These are phyloP conservation scores for Babesia bovis DNA, from an alignment of 169 alveolate species.

Conservation along the genomic window DNA sequence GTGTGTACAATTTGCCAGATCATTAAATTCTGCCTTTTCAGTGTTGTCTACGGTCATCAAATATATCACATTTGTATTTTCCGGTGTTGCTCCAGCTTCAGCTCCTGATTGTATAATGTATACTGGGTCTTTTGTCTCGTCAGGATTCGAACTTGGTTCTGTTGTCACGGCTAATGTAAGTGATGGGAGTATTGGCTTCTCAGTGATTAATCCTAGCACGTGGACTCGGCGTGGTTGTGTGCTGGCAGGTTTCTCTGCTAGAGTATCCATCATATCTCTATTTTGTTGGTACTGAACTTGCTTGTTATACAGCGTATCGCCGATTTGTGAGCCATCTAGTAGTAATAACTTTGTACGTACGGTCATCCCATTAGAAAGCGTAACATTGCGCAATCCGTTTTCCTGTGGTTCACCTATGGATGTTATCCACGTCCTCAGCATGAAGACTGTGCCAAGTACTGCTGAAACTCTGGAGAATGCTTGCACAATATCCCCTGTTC, in stretches of 20 bases:
- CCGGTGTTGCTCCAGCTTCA: conserved; percentile 44
- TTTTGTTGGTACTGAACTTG: background rate
- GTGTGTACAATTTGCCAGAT: conserved; percentile 10
- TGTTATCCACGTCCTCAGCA: conserved; percentile 34
- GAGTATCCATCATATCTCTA: background rate
- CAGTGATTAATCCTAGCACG: conserved; percentile 19
- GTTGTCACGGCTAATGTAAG: conserved; percentile 22
- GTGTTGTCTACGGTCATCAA: conserved; percentile 13
- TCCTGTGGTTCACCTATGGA: background rate
- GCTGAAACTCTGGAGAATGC: conserved; percentile 52
- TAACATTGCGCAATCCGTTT: background rate
- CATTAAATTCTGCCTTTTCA: background rate
- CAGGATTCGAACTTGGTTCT: background rate
- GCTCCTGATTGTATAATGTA: conserved; percentile 41
- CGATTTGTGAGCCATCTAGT: conserved; percentile 11
- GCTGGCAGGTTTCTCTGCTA: background rate
- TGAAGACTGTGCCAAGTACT: conserved; percentile 35
- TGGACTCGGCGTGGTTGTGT: background rate
- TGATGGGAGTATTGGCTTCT: conserved; percentile 17
- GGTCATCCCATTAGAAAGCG: conserved; percentile 3
- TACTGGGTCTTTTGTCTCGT: conserved; percentile 2
- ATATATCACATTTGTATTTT: conserved; percentile 33
- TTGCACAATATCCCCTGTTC: conserved; percentile 52
- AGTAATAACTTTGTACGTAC: conserved; percentile 15
- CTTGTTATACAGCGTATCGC: background rate